phyloP scores from a whole-genome alignment of 192 early-diverging fungal species.

The Piromyces sp. region DNA sequence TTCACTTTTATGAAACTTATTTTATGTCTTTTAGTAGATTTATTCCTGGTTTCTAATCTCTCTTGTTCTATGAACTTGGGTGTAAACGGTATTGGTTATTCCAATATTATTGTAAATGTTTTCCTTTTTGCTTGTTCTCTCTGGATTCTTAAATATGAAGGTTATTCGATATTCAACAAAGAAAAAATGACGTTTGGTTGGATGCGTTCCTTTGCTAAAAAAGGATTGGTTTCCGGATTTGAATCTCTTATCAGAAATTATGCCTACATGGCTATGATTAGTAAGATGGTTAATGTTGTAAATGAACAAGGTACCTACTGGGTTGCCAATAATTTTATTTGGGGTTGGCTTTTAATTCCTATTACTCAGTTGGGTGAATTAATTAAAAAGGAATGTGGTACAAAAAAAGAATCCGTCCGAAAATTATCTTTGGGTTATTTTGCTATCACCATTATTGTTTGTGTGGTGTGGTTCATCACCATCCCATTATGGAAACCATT shows the following conservation, averaged over 20 bases:
- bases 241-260: background rate
- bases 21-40: background rate
- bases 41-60: background rate
- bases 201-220: background rate
- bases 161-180: background rate
- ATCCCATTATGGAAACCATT: background rate
- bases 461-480: background rate
- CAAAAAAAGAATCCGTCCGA: background rate
- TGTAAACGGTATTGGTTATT: background rate
- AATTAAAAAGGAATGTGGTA: background rate
- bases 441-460: background rate
- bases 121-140: background rate
- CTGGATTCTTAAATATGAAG: background rate
- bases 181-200: background rate
- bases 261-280: background rate
- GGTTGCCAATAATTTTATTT: background rate
- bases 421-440: background rate
- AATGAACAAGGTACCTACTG: background rate
- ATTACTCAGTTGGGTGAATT: background rate
- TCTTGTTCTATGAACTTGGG: background rate
- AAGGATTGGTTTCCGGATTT: background rate
- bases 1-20: background rate
- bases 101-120: background rate
- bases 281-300: background rate
- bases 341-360: background rate